Evolutionary conservation across 139 green algal species (phyloP), one percentile per base, ranked within the genome.

Genomic region (Haematococcus lacustris): DNA sequence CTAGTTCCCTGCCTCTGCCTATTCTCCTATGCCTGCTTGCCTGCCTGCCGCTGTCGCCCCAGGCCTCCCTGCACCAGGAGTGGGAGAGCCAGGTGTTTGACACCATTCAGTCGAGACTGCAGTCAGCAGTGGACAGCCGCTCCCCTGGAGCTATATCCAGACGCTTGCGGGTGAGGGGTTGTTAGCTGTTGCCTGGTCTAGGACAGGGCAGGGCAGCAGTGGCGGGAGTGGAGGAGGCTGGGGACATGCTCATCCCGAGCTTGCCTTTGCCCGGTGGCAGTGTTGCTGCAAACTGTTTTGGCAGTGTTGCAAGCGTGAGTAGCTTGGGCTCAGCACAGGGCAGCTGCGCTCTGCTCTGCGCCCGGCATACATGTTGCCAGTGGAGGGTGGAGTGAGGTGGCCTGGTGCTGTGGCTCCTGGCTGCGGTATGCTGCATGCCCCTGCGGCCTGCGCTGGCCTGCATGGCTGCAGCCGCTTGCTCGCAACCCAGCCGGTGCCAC

Each of bases 21-120:
- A n/a, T n/a, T n/a, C n/a, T n/a, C n/a, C n/a, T n/a, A n/a, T n/a
- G n/a, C n/a, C n/a, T n/a, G n/a, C n/a, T n/a, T 32, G 53, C 53
- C 53, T 30, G 23, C 9, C 53, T 30, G 9, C 53, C 4, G 9
- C 53, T 7, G 4, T 26, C 26, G 9, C 21, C 26, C 37, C 63
- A 75, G 61, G 68, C 73, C 41, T 47, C 67, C 34, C 74, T 86
- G 21, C 62, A 86, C 59, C 7, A 77, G 17, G 74, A 83, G 68
- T 86, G 80, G 80, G 62, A 13, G 9, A 73, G 21, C 21, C 61
- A 83, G 53, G 74, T 86, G 51, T 86, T 83, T 68, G 77, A 86
- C 35, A 80, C 67, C 21, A 81, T 86, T 21, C 77, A 83, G 74
- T 73, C 66, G 0, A 51, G 76, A n/a, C 67, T 82, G 71, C 51